These are phyloP conservation scores for Aspergillus glaucus DNA, from an alignment of 2,329 filamentous ascomycete species.

Conservation along the genomic window DNA sequence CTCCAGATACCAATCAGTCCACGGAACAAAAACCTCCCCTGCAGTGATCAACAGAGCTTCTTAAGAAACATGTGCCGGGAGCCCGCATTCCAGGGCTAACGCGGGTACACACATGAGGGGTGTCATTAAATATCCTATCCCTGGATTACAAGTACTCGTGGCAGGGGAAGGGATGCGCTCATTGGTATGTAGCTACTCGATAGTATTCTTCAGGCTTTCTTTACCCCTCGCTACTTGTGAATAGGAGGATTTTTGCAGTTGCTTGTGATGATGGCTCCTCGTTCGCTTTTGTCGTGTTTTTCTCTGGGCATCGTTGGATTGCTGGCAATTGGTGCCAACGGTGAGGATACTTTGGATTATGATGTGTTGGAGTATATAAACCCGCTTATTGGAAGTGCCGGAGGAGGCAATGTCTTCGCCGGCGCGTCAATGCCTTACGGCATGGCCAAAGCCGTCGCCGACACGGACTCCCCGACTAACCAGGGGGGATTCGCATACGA, in stretches of 20 bases:
- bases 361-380: constrained; percentile 43
- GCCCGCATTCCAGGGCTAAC: neutral
- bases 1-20: too few relatives aligned
- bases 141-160: neutral
- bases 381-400: constrained; percentile 49
- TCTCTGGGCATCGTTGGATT: constrained; percentile 4
- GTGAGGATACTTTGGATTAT: constrained; percentile 19
- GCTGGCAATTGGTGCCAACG: constrained; percentile 8
- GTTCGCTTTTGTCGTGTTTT: constrained; percentile 7
- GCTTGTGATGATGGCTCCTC: neutral
- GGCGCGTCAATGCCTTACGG: constrained; percentile 51
- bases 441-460: constrained; percentile 52
- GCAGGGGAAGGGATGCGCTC: neutral
- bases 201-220: neutral
- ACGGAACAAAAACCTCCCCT: neutral
- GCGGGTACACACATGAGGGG: neutral
- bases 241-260: neutral
- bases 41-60: neutral
- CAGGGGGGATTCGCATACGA: constrained; percentile 53
- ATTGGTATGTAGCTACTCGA: neutral
- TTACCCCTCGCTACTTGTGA: neutral
- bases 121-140: neutral
- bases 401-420: constrained; percentile 53
- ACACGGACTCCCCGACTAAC: constrained; percentile 45
- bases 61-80: neutral